Base-by-base conservation (phyloP, 1,284 basidiomycete genomes). In the Anthracocystis panici-leucophaei region DNA sequence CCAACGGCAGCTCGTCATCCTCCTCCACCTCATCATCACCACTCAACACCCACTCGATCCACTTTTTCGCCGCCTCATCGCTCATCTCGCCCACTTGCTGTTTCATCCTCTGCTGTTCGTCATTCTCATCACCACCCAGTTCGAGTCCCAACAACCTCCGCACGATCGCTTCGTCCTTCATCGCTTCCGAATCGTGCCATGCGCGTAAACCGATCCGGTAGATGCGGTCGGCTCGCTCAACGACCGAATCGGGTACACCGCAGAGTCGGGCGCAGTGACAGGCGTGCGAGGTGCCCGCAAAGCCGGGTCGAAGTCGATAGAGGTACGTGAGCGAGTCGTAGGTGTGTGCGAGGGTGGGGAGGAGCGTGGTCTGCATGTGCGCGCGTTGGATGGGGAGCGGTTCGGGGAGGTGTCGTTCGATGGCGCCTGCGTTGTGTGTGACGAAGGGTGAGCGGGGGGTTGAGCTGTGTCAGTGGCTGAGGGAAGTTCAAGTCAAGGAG, bases 341-440 rank as follows among this genome's bases (percentile, higher is more conserved):
- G 27, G 53, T 10, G 12, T 65, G 35, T 11, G 49, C 48, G 42
- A 63, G 46, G 35, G 49, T 63, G 11, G 67, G 68, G 2, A 76
- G 68, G 21, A 65, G 64, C 33, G 71, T 50, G 5, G 68, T 68
- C 35, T 72, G 74, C 74, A 76, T 76, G 68, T 76, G 74, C 3
- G 64, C 74, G 20, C 61, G 60, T 14, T 54, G 59, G 33, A 76
- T 66, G 8, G 68, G 74, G 9, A 72, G 65, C 5, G 40, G 9
- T 6, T 33, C 10, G 8, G 65, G 51, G 5, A 76, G 58, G 33
- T 71, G 67, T 1, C 55, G 46, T 27, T 65, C 59, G 55, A 75
- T 71, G n/a, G 73, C 73, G 10, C 67, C 73, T 75, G 57, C n/a
- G n/a, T n/a, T n/a, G n/a, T n/a, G n/a, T n/a, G n/a, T n/a, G n/a